These are phyloP conservation scores for Fusarium acutatum DNA, from an alignment of 2,329 filamentous ascomycete genomes.

Conservation along the genomic window DNA sequence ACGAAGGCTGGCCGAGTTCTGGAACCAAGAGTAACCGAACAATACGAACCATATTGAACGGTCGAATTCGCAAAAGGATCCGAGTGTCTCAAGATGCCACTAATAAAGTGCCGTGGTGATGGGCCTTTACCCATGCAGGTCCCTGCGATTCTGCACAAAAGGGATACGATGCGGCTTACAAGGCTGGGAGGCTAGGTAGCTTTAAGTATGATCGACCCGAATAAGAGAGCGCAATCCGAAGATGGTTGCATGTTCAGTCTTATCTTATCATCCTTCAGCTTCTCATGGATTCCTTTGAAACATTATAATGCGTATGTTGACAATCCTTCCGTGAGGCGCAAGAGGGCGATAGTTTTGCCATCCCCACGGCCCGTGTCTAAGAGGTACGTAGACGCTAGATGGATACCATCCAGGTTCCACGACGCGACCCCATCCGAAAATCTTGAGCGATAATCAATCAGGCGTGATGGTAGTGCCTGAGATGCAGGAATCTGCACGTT, in stretches of 20 bases:
- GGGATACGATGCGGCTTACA: constrained; percentile 22
- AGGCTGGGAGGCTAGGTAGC: background rate
- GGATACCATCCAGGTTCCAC: background rate
- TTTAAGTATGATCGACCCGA: constrained; percentile 19
- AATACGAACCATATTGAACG: background rate
- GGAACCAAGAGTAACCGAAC: background rate
- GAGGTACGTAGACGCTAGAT: background rate
- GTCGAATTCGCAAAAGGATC: background rate
- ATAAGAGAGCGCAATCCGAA: constrained; percentile 23
- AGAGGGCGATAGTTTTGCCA: background rate
- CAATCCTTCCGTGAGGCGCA: background rate
- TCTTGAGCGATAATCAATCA: constrained; percentile 24
- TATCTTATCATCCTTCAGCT: constrained; percentile 9
- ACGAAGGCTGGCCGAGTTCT: background rate
- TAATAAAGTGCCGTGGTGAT: constrained; percentile 16
- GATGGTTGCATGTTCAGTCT: background rate
- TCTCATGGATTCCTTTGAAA: background rate
- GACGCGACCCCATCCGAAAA: constrained; percentile 6
- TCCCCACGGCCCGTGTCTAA: background rate
- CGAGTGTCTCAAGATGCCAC: background rate
- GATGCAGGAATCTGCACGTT: constrained; percentile 41
- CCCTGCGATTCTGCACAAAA: background rate
- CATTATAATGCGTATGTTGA: background rate
- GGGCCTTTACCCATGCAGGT: constrained; percentile 1
- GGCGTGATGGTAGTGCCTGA: constrained; percentile 28